These are phyloP conservation scores for Alloteropsis semialata DNA, from an alignment of 176 grass and related monocot genomes.

Conservation along the genomic window DNA sequence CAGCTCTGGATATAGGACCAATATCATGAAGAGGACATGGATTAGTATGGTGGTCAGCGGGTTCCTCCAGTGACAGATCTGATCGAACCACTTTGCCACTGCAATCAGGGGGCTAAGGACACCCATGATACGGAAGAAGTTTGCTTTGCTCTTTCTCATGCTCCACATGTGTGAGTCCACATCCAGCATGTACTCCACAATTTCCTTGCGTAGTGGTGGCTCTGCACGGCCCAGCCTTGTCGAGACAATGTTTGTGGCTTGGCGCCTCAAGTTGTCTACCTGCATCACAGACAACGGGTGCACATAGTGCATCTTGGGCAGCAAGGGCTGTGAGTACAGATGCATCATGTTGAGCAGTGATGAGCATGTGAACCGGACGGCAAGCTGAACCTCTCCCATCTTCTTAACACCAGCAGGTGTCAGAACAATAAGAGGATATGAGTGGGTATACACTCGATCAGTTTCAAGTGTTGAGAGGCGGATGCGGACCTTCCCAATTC, in stretches of 20 bases:
- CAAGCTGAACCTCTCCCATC: conserved; percentile 70
- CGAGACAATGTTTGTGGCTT: conserved; percentile 63
- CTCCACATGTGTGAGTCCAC: conserved; percentile 80
- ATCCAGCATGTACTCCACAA: conserved; percentile 79
- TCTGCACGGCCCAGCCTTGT: conserved; percentile 67
- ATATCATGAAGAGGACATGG: conserved; percentile 60
- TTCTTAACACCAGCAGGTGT: conserved; percentile 60
- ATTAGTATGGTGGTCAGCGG: conserved; percentile 60
- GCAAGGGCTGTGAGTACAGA: conserved; percentile 57
- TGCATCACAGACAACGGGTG: conserved; percentile 51
- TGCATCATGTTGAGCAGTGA: conserved; percentile 66
- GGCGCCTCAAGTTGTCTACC: conserved; percentile 58
- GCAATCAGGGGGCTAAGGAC: conserved; percentile 51
- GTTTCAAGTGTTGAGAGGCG: conserved; percentile 68
- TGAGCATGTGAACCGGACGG: conserved; percentile 66
- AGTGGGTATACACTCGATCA: conserved; percentile 67
- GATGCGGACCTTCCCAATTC: conserved; percentile 72
- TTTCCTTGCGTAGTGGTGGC: conserved; percentile 58
- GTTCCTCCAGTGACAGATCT: conserved; percentile 71
- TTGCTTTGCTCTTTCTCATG: conserved; percentile 77
- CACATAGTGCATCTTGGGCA: conserved; percentile 78
- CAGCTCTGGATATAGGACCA: conserved; percentile 67
- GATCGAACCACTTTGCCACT: conserved; percentile 54
- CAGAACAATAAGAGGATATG: conserved; percentile 66
- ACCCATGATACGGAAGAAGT: conserved; percentile 65